A percentile compares a stretch with the other conserved stretches of the same genome.
These are phyloP conservation scores for Sclerotinia borealis DNA, from an alignment of 2,329 filamentous ascomycete genomes.

Conservation along the genomic window DNA sequence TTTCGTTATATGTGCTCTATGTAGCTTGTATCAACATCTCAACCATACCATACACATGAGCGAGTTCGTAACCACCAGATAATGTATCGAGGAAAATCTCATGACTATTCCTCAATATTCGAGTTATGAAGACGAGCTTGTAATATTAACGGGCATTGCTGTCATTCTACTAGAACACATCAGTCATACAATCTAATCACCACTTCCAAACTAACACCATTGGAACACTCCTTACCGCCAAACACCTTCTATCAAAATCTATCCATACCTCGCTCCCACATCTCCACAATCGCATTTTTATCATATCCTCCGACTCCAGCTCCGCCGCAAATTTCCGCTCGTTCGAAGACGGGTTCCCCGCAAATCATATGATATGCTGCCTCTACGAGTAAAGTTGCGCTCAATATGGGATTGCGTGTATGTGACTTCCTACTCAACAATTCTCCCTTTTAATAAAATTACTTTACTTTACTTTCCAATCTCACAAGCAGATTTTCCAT, in stretches of 20 bases:
- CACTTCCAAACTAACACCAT: constrained; percentile 54
- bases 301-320: constrained; percentile 52
- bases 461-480: not conserved
- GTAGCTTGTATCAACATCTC: not conserved
- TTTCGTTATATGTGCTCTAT: not conserved
- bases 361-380: constrained; percentile 52
- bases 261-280: constrained; percentile 15
- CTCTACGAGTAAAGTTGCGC: constrained; percentile 49
- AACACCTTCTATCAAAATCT: constrained; percentile 43
- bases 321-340: constrained; percentile 45
- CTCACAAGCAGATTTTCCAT: too few species aligned
- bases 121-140: not conserved
- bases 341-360: constrained; percentile 52
- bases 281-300: constrained; percentile 43
- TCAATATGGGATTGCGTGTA: constrained; percentile 47
- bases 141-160: not conserved
- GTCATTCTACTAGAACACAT: constrained; percentile 39
- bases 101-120: too few species aligned
- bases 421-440: not conserved
- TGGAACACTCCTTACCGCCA: constrained; percentile 51
- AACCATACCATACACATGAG: not conserved
- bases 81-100: too few species aligned
- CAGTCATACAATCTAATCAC: constrained; percentile 44
- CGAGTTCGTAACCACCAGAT: not conserved
- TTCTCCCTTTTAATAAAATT: not conserved